A percentile compares a stretch with the other conserved stretches of the same genome.
Conservation (phyloP, 805 yeast genomes). For the Candida corydali region DNA sequence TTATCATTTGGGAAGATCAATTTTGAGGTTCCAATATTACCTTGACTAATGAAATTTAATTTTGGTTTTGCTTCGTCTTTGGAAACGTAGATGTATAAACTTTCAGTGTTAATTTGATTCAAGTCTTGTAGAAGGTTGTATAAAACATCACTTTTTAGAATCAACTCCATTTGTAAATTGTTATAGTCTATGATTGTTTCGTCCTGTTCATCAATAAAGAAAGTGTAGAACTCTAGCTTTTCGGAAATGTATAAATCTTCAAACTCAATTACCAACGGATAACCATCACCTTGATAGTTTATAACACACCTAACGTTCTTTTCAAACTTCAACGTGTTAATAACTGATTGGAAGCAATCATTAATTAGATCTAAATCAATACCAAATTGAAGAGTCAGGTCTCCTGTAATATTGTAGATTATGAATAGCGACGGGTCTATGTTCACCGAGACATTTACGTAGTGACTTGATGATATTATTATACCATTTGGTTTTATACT, state of each 20-base stretch:
- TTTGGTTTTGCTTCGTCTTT: conserved; percentile 21
- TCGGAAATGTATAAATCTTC: conserved; percentile 39
- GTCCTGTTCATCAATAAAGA: conserved; percentile 24
- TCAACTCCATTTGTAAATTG: conserved; percentile 30
- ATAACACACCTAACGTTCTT: conserved; percentile 31
- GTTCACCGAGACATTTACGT: conserved; percentile 33
- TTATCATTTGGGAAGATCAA: conserved; percentile 61
- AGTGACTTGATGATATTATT: conserved; percentile 29
- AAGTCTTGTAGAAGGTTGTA: conserved; percentile 33
- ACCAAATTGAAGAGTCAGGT: conserved; percentile 22
- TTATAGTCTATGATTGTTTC: conserved; percentile 23
- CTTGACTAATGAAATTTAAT: conserved; percentile 58
- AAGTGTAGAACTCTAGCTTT: conserved; percentile 38
- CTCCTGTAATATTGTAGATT: conserved; percentile 18
- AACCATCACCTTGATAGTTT: conserved; percentile 35
- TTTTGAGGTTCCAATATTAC: conserved; percentile 71
- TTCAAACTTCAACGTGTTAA: conserved; percentile 12
- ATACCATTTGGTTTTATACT: conserved; percentile 30
- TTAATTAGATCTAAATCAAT: conserved; percentile 32
- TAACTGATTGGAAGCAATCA: conserved; percentile 33
- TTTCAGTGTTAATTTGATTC: conserved; percentile 30
- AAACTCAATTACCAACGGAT: conserved; percentile 36
- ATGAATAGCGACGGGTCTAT: conserved; percentile 36
- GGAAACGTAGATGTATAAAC: conserved; percentile 29
- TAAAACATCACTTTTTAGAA: conserved; percentile 36